phyloP scores from a whole-genome alignment of 305 asterid genomes.

The Fraxinus xanthoxyloides region DNA sequence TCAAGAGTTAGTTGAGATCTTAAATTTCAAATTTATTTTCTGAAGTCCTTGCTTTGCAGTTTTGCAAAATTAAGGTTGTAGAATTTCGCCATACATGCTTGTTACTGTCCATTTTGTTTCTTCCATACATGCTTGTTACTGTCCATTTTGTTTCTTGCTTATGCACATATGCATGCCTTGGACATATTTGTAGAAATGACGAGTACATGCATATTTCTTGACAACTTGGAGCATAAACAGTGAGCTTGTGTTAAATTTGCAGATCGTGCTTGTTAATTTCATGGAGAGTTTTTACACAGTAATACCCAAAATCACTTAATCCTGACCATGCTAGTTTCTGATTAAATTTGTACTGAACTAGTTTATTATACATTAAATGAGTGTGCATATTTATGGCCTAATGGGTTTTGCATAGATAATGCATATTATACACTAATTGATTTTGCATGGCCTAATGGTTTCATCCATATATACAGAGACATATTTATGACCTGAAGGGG shows the following conservation, averaged over 20 bases:
- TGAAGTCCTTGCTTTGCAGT: neutral
- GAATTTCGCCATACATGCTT: neutral
- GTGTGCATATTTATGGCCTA: conserved; percentile 1
- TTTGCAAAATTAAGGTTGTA: neutral
- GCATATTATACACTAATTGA: conserved; percentile 15
- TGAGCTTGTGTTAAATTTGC: neutral
- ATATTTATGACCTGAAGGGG: conserved; percentile 67
- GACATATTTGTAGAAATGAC: neutral
- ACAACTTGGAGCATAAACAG: neutral
- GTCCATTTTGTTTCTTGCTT: neutral
- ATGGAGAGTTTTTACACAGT: neutral
- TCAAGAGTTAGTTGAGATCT: neutral
- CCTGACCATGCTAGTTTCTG: neutral
- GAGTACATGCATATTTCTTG: neutral
- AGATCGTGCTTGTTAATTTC: neutral
- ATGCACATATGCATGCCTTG: neutral
- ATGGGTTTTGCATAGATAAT: neutral
- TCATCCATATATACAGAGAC: conserved; percentile 55
- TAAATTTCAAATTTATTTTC: neutral
- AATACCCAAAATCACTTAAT: neutral
- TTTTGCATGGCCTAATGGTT: conserved; percentile 12
- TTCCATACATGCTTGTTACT: neutral
- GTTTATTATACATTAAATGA: neutral
- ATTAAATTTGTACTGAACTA: neutral
- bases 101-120: neutral